Evolutionary conservation across 352 stramenopile genomes (phyloP), one percentile per base, ranked within the genome.

Genomic region (Pilasporangium apinafurcum): DNA sequence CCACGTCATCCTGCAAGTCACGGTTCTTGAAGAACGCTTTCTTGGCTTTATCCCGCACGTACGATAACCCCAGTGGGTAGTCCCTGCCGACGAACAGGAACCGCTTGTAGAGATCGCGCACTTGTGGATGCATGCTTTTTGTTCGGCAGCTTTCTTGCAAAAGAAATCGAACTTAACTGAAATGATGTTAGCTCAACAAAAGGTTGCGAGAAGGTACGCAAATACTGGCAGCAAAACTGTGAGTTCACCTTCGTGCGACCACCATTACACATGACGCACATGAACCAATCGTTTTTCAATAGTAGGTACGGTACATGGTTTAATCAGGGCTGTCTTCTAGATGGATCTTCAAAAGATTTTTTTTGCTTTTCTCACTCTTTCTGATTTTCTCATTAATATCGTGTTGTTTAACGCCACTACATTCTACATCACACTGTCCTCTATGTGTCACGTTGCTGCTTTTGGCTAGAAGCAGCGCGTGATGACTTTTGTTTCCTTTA

Each of bases 101-200:
- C 35, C 83, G 81, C 75, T 96, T 98, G 76, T 98, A 99, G 18
- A 98, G 57, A 59, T 98, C 92, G 49, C 95, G 78, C 44, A 98
- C 92, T 20, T 96, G 73, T 5, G 94, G 83, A 44, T 98, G 74
- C 79, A 98, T 98, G 32, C 25, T 25, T 28, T 4, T 12, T 21
- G 32, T 50, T 50, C 43, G 20, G 30, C 22, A 13, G 29, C 39
- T 21, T 48, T 48, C 30, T 39, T 26, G 8, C 37, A n/a, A 14
- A 5, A 13, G 2, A 51, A 43, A 29, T 51, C 28, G 32, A 51
- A 51, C 44, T 51, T 44, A 14, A 1, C n/a, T n/a, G n/a, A n/a
- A n/a, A n/a, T n/a, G 16, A 51, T 35, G 13, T 44, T 51, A 33
- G 43, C 44, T 51, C 44, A 28, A n/a, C 3, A 24, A 9, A 2